Base-by-base conservation (phyloP, 2,329 filamentous ascomycete genomes). In the Fusarium phyllophilum region DNA sequence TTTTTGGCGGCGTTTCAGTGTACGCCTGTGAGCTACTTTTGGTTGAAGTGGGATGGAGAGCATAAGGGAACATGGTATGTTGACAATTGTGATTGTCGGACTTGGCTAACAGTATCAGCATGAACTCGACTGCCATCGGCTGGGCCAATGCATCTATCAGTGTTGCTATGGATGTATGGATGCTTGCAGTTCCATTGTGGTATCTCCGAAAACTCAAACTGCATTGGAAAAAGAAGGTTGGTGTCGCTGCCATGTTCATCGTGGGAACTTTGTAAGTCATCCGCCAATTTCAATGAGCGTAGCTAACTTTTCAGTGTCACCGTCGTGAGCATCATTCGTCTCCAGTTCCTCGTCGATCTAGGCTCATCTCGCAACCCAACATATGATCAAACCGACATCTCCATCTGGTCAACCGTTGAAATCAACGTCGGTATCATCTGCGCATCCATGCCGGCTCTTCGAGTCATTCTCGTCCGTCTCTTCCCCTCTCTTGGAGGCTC, bases 121-220 rank as follows among this genome's bases (percentile, higher is more conserved):
- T 85, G 57, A 78, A 86, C 45, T 77, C 82, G 20, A 83, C 82
- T 45, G 74, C 78, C 1, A 81, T 85, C 33, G 80, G 80, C 4
- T 87, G 85, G 83, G 80, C 81, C 26, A 83, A 85, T 39, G 84
- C 85, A 0, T 77, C 75, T 2, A 80, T 85, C 51, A 83, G 84
- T 44, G 83, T 87, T 15, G 76, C 77, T 5, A 73, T 86, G 26
- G 85, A 87, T 66, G 15, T 85, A 1, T 81, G 82, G 73, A 85
- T 87, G 70, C 79, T 87, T 49, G 80, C 77, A 1, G 72, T 86
- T 1, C 85, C 85, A 0, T 75, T 86, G 29, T 81, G 79, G 31
- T 80, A 83, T 26, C 70, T 87, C 1, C 66, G 78, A 10, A 75
- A 74, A 0, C 73, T 87, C 31, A 77, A 78, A 5, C 67, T 82